Evolutionary conservation across 352 stramenopile species (phyloP), one percentile per base, ranked within the genome.

Genomic region (Nothophytophthora sp.): DNA sequence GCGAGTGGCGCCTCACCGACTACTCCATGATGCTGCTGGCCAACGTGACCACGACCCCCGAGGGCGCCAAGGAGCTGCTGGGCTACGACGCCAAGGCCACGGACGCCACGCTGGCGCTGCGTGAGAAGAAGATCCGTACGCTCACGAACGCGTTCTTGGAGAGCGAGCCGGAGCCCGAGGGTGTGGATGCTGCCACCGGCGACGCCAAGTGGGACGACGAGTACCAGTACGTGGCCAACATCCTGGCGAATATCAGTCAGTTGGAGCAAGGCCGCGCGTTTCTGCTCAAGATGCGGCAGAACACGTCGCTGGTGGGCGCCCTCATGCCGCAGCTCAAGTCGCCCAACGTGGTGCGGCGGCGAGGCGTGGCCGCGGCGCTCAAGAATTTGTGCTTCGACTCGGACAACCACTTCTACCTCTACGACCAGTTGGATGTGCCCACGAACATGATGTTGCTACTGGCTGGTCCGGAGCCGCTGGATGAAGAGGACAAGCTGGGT

Each of bases 311-410:
- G 4, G 65, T 82, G 12, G 65, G 73, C 39, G 72, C 76, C 34
- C 67, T 95, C 3, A 47, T 95, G 45, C 69, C 81, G 16, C 83
- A 95, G 33, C 51, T 95, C 41, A 82, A 84, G 38, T 95, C 85
- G 22, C 80, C 82, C 12, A 95, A 93, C 52, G 78, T 91, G 1
- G 68, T 93, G 39, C 82, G 85, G 41, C 83, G 85, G 39, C 85
- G 81, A 39, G 85, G 85, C 33, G 68, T 92, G 33, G 55, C 76
- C 4, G 69, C 79, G 40, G 67, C 76, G 5, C 50, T 93, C 18
- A 87, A 87, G 55, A 95, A 95, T 64, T 60, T 95, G 47, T 92
- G 82, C 67, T 95, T 95, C 52, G 83, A 95, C 73, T 76, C 78
- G 30, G 83, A 95, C 65, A 92, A 88, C 57, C 84, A 95, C 60